These are phyloP conservation scores for Straminergon stramineum DNA, from an alignment of 225 moss, liverwort and hornwort species.

Conservation along the genomic window DNA sequence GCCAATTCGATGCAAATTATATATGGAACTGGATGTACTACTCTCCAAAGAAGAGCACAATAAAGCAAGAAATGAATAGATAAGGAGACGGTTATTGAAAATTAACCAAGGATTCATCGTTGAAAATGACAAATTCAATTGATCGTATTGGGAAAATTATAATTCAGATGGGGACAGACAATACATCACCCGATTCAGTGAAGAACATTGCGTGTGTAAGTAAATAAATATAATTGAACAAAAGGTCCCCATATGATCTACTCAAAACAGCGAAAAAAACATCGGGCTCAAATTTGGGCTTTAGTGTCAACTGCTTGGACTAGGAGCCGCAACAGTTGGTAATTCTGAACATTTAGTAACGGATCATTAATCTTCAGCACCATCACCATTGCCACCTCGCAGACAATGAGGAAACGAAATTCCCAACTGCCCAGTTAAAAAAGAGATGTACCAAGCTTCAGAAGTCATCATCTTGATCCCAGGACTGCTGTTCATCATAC, in stretches of 20 bases:
- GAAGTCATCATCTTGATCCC: conserved; percentile 43
- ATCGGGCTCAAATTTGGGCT: neutral
- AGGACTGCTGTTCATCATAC: conserved; percentile 47
- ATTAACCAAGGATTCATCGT: neutral
- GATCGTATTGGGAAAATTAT: neutral
- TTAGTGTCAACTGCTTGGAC: neutral
- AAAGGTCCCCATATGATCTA: neutral
- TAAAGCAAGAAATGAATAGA: neutral
- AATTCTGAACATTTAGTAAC: neutral
- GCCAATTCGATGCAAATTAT: neutral
- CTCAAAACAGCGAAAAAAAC: neutral
- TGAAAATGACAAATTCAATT: neutral
- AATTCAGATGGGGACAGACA: neutral
- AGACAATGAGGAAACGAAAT: neutral
- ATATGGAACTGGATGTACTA: neutral
- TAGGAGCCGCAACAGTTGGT: neutral
- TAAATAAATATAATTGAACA: neutral
- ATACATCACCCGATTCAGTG: neutral
- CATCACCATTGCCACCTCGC: neutral
- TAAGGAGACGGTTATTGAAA: neutral
- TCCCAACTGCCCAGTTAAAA: neutral
- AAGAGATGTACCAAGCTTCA: conserved; percentile 19
- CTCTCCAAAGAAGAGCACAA: neutral
- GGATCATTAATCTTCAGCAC: neutral
- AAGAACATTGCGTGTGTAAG: neutral